Conservation (phyloP, 2,329 filamentous ascomycete species). For the Ophiostoma sp. region DNA sequence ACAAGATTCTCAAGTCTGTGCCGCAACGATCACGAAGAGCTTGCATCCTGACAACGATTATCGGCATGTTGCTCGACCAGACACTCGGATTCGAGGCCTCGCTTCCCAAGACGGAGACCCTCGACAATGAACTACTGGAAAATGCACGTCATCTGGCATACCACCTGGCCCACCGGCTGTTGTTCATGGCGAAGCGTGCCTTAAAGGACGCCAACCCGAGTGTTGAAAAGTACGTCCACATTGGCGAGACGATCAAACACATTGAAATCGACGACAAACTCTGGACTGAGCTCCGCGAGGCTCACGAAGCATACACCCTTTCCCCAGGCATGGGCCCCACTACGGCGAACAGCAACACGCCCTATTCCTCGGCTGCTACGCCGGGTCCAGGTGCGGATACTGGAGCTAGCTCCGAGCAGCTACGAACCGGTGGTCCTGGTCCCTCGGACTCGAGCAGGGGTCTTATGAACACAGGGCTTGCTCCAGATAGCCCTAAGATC, state of each 20-base stretch:
- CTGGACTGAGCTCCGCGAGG: not conserved
- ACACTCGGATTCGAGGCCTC: slow-evolving; percentile 13
- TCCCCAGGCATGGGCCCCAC: not conserved
- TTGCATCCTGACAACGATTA: slow-evolving; percentile 10
- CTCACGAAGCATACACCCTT: not conserved
- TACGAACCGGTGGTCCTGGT: not conserved
- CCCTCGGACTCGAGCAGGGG: not conserved
- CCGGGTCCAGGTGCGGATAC: not conserved
- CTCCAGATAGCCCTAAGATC: not conserved
- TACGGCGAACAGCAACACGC: not conserved
- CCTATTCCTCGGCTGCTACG: not conserved
- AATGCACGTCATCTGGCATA: not conserved
- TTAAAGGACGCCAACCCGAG: slow-evolving; percentile 2
- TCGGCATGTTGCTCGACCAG: slow-evolving; percentile 20
- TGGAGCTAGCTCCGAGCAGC: not conserved
- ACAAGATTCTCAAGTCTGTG: slow-evolving; percentile 5
- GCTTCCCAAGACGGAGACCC: not conserved
- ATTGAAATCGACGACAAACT: not conserved
- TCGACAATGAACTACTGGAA: not conserved
- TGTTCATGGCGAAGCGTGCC: slow-evolving; percentile 10
- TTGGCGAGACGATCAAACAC: not conserved
- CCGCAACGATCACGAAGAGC: not conserved
- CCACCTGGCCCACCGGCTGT: slow-evolving; percentile 18
- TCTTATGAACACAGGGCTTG: not conserved
- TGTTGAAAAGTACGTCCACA: not conserved